Conservation (phyloP, 768 basidiomycete species). For the Psilocybe subaeruginosa region DNA sequence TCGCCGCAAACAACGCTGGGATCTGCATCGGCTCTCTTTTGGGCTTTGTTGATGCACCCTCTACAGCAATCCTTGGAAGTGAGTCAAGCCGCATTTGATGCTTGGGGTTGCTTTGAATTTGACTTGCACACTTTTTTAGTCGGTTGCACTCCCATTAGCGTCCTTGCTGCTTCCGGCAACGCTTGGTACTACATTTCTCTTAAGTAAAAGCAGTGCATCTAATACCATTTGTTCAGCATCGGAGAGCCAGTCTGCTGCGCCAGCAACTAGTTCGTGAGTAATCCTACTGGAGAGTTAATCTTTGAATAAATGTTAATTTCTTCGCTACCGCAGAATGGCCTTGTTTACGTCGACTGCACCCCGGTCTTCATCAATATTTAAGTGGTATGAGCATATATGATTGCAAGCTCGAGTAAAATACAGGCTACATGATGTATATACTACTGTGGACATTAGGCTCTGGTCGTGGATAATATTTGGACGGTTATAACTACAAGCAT, state of each 20-base stretch:
- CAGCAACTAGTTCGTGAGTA: conserved; percentile 22
- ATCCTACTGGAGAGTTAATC: neutral
- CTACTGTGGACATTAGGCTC: no score
- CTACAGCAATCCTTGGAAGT: conserved; percentile 22
- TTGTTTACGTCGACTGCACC: conserved; percentile 22
- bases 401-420: no score
- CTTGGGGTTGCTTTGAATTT: no score
- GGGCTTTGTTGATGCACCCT: neutral
- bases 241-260: conserved; percentile 26
- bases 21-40: conserved; percentile 8
- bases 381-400: neutral
- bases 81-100: neutral
- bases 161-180: conserved; percentile 18
- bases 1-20: neutral
- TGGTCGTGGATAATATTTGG: no score
- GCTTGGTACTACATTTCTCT: conserved; percentile 6
- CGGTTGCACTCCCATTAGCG: conserved; percentile 19
- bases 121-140: conserved; percentile 9
- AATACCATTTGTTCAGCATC: conserved; percentile 9
- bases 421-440: no score
- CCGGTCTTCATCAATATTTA: conserved; percentile 24
- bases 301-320: neutral
- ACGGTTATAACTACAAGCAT: no score
- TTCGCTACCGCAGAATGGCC: conserved; percentile 8
- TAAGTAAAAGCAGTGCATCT: neutral